Percentiles rank a stretch among this genome's conserved stretches.
phyloP scores from a whole-genome alignment of 768 basidiomycete species.

The Suillus cothurnatus region DNA sequence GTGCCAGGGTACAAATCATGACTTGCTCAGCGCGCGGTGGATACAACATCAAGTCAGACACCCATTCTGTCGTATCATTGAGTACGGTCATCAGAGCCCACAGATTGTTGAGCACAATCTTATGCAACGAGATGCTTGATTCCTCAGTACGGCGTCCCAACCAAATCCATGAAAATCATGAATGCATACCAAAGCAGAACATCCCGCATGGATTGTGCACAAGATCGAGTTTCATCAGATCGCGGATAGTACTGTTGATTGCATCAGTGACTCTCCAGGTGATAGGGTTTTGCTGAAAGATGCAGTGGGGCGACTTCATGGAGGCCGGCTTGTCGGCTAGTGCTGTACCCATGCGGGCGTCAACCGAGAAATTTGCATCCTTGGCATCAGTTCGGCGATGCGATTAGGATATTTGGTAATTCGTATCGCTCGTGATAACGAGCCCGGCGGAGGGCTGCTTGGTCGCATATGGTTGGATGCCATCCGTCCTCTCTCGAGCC shows the following conservation, averaged over 20 bases:
- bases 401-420: neutral
- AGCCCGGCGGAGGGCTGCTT: too few relatives aligned
- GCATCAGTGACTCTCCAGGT: too few relatives aligned
- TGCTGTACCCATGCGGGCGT: too few relatives aligned
- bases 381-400: neutral
- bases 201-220: slow-evolving; percentile 92
- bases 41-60: slow-evolving; percentile 49
- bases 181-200: slow-evolving; percentile 94
- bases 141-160: slow-evolving; percentile 68
- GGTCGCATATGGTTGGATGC: too few relatives aligned
- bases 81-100: too few relatives aligned
- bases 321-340: too few relatives aligned
- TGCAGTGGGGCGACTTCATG: too few relatives aligned
- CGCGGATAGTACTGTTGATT: slow-evolving; percentile 98
- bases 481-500: too few relatives aligned
- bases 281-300: too few relatives aligned
- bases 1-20: too few relatives aligned
- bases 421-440: neutral
- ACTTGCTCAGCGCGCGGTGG: neutral
- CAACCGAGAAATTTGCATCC: neutral
- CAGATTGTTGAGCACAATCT: slow-evolving; percentile 75
- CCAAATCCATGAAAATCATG: slow-evolving; percentile 92
- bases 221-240: slow-evolving; percentile 96
- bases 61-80: neutral
- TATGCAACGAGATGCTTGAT: slow-evolving; percentile 73